Evolutionary conservation across 2,329 filamentous ascomycete species (phyloP).

Genomic region (Phialophora expanda): DNA sequence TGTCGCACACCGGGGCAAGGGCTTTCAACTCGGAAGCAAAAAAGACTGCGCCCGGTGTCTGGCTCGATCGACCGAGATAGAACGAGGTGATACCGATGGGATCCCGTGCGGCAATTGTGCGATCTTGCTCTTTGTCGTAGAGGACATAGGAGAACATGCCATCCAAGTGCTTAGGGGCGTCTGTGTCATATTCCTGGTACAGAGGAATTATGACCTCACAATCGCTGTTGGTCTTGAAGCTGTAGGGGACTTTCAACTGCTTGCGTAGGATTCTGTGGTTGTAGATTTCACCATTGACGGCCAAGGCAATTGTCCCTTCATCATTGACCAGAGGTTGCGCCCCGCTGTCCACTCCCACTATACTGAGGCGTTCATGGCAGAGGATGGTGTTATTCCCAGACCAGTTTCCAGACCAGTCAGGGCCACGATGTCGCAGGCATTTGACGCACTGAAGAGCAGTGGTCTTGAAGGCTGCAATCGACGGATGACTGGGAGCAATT

Average conservation of each 20-base stretch:
- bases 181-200: conserved; percentile 91
- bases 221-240: conserved; percentile 98
- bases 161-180: conserved; percentile 91
- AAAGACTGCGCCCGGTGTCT: conserved; percentile 83
- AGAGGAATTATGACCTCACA: conserved; percentile 98
- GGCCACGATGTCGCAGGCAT: conserved; percentile 92
- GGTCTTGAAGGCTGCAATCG: conserved; percentile 44
- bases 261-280: conserved; percentile 97
- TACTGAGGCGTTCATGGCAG: conserved; percentile 95
- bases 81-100: conserved; percentile 97
- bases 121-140: conserved; percentile 93
- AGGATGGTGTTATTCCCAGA: conserved; percentile 92
- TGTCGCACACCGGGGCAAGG: conserved; percentile 89
- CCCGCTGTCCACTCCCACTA: conserved; percentile 95
- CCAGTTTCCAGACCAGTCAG: conserved; percentile 97
- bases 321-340: conserved; percentile 94
- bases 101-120: conserved; percentile 90
- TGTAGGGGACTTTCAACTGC: conserved; percentile 78
- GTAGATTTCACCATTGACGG: conserved; percentile 99
- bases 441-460: conserved; percentile 47
- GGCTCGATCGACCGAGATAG: conserved; percentile 89
- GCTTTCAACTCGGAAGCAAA: conserved; percentile 98
- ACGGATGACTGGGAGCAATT: conserved; percentile 37
- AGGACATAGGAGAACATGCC: conserved; percentile 99
- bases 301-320: conserved; percentile 84